Evolutionary conservation across 2,329 filamentous ascomycete genomes (phyloP).

Genomic region (Amauroascus verrucosus): DNA sequence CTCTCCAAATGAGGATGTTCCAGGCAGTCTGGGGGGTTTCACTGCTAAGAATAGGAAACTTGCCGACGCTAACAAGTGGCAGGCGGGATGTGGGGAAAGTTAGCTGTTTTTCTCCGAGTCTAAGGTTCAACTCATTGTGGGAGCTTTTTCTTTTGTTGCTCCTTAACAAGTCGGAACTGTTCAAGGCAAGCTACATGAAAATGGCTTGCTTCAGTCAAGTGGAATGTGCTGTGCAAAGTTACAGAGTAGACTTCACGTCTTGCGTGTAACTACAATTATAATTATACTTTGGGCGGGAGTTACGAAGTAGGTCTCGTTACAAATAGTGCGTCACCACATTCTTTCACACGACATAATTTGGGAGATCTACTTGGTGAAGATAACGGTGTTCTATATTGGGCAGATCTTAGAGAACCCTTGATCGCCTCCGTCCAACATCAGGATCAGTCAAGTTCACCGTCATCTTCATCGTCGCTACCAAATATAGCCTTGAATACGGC

Average conservation of each 20-base stretch:
- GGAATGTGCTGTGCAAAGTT: background rate
- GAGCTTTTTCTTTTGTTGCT: no score
- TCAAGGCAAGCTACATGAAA: no score
- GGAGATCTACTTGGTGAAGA: background rate
- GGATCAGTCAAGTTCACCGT: conserved; percentile 25
- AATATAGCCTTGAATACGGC: conserved; percentile 89
- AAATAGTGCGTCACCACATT: no score
- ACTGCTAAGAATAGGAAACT: background rate
- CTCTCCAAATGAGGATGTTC: background rate
- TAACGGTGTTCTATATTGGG: background rate
- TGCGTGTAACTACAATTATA: no score
- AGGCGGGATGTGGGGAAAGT: background rate
- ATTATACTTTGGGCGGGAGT: no score
- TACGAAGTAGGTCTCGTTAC: no score
- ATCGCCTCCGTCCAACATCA: background rate
- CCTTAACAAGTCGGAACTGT: no score
- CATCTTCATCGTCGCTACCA: conserved; percentile 70
- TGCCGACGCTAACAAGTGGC: background rate
- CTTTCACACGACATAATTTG: background rate
- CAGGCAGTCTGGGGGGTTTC: background rate
- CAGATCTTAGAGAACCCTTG: background rate
- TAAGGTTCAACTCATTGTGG: no score
- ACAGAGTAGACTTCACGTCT: background rate
- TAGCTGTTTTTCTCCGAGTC: background rate
- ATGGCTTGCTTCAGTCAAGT: no score